phyloP scores from a whole-genome alignment of 1,284 basidiomycete species.

The Rhodotorula glutinis region DNA sequence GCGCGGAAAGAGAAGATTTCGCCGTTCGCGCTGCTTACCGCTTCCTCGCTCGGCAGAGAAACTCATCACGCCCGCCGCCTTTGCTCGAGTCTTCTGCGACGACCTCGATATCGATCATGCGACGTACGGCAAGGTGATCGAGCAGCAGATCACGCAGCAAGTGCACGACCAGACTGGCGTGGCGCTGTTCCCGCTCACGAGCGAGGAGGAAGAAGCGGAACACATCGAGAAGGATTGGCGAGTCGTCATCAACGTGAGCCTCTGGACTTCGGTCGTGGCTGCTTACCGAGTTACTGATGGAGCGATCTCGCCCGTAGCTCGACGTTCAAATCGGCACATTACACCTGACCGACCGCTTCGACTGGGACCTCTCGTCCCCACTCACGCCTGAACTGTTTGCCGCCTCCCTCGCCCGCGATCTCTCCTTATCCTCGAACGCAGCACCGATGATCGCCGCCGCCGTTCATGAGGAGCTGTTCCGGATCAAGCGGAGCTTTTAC shows the following conservation, averaged over 20 bases:
- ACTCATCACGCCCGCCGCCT: slow-evolving; percentile 74
- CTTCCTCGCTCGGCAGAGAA: slow-evolving; percentile 48
- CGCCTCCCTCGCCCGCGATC: slow-evolving; percentile 72
- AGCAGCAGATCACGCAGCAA: slow-evolving; percentile 82
- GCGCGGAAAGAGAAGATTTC: background rate
- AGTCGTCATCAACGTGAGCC: slow-evolving; percentile 78
- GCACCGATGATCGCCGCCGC: slow-evolving; percentile 85
- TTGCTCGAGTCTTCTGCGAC: slow-evolving; percentile 78
- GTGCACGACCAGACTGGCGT: slow-evolving; percentile 81
- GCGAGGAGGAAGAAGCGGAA: slow-evolving; percentile 36
- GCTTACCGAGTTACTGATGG: background rate
- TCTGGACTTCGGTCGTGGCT: background rate
- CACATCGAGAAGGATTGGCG: slow-evolving; percentile 71
- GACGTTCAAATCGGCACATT: slow-evolving; percentile 94
- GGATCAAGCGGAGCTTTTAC: slow-evolving; percentile 89
- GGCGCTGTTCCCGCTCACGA: slow-evolving; percentile 57
- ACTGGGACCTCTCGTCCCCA: slow-evolving; percentile 93
- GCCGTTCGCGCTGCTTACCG: background rate
- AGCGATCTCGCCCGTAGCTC: slow-evolving; percentile 58
- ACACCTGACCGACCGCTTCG: slow-evolving; percentile 89
- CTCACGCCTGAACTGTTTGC: slow-evolving; percentile 88
- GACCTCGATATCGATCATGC: slow-evolving; percentile 73
- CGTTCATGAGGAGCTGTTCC: slow-evolving; percentile 88
- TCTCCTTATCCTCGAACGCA: slow-evolving; percentile 84
- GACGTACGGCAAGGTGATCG: slow-evolving; percentile 71